Evolutionary conservation across 495 filamentous ascomycete genomes (phyloP), one percentile per base, ranked within the genome.

Genomic region (Lasiosphaeria ovina): DNA sequence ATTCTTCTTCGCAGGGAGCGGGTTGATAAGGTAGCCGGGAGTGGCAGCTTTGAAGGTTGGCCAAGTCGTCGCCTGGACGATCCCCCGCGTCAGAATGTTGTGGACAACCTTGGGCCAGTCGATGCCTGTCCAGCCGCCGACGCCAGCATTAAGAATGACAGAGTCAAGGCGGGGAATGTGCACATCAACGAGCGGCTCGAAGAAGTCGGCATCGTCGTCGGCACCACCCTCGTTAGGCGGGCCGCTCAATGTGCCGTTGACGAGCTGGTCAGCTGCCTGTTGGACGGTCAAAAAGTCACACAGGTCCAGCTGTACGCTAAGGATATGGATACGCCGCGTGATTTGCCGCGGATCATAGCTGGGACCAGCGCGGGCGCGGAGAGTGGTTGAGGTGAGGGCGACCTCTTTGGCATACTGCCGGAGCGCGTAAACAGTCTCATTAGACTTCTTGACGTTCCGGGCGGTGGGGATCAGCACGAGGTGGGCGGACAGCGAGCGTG

Each of bases 61-160:
- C 79, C 84, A 94, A 9, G 94, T 91, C n/a, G 85, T 80, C 3
- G 85, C 77, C 55, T 89, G 78, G 11, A 88, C 69, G 55, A 88
- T 76, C 57, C 91, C 85, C n/a, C 81, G 86, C 11, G 69, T 67
- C 48, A 86, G 60, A 17, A 92, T 71, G 32, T 74, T 76, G 76
- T 81, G 85, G 58, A 84, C 74, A 10, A 88, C 83, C 16, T 57
- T 55, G 33, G 77, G 70, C 89, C 90, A 98, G 72, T 92, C 73
- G 42, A 97, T 69, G n/a, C 88, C 90, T 7, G 75, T 83, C 86
- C 90, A 93, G 9, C 89, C 89, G n/a, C 92, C 93, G 33, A 90
- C 82, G 3, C 93, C 95, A 31, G 94, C 94, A 73, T 97, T 97
- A 71, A 92, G 86, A 48, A 98, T 80, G 8, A 91, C 80, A 4